These are phyloP conservation scores for Pneumocystis sp. DNA, from an alignment of 1,139 yeast species.

Conservation along the genomic window DNA sequence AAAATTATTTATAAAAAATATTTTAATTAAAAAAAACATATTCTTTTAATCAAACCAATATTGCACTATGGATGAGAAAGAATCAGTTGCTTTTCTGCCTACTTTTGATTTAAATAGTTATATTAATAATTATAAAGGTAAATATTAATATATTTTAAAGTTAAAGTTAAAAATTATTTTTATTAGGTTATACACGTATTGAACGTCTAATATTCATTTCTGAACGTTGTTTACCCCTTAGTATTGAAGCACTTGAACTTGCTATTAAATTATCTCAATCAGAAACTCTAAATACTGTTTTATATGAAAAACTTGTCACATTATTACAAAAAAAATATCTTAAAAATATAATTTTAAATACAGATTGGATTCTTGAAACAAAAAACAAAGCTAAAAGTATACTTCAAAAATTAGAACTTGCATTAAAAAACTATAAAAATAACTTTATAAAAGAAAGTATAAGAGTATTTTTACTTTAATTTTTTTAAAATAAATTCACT, in stretches of 20 bases:
- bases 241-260: conserved; percentile 11
- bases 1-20: background rate
- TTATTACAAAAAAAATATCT: conserved; percentile 3
- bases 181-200: conserved; percentile 12
- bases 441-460: conserved; percentile 17
- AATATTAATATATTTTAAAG: background rate
- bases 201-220: conserved; percentile 15
- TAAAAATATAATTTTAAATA: conserved; percentile 5
- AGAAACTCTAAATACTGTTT: conserved; percentile 11
- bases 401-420: conserved; percentile 14
- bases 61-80: background rate
- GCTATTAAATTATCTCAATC: conserved; percentile 11
- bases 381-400: conserved; percentile 4
- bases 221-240: conserved; percentile 11
- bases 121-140: conserved; percentile 6
- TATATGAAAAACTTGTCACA: conserved; percentile 11
- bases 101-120: conserved; percentile 5
- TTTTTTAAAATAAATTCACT: background rate
- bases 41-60: background rate
- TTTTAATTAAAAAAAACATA: background rate
- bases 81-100: background rate
- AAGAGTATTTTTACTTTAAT: conserved; percentile 3
- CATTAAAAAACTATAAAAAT: conserved; percentile 15
- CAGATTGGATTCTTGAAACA: conserved; percentile 10
- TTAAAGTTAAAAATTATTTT: background rate